Evolutionary conservation across 192 early-diverging fungal species (phyloP), one percentile per base, ranked within the genome.

Genomic region (Coemansia aciculifera): DNA sequence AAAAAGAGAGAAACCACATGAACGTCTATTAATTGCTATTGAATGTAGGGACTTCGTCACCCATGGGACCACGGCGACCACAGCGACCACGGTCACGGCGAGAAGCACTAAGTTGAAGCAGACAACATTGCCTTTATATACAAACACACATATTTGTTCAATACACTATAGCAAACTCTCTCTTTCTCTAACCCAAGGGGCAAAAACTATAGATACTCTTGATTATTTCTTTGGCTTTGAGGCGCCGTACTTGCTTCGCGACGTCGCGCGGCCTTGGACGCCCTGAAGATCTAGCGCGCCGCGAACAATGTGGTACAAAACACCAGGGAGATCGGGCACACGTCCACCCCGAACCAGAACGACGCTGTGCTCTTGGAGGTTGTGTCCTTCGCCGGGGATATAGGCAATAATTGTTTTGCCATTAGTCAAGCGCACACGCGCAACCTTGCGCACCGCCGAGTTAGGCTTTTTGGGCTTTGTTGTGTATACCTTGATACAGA

Each of bases 401-500:
- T 99, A 98, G 15, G 95, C 95, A 51, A 92, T 89, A 17, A 99
- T 87, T 24, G 92, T 87, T 76, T 95, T 94, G 34, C 93, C 94
- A 57, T 92, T 95, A n/a, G 94, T 92, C 57, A 99, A 81, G 52
- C 93, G 90, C 44, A 99, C 95, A 68, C 93, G 87, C 23, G 90
- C 91, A 42, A 96, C 94, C 75, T 96, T 95, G 68, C 97, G 91
- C 77, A 91, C 90, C 36, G 97, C 97, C 38, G 97, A 99, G 83
- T 99, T 99, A 73, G 97, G 97, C 79, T 99, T 99, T 84, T 95
- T 96, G 64, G 97, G 97, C 78, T 96, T 98, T 54, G 92, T 91
- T 3, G 90, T 94, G 71, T 94, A 98, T 5, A 99, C 93, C 74
- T 98, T 97, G 71, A 94, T 83, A 71, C 95, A 98, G 11, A 99